Conservation (phyloP, 805 yeast genomes). For the Dipodascus albidus region DNA sequence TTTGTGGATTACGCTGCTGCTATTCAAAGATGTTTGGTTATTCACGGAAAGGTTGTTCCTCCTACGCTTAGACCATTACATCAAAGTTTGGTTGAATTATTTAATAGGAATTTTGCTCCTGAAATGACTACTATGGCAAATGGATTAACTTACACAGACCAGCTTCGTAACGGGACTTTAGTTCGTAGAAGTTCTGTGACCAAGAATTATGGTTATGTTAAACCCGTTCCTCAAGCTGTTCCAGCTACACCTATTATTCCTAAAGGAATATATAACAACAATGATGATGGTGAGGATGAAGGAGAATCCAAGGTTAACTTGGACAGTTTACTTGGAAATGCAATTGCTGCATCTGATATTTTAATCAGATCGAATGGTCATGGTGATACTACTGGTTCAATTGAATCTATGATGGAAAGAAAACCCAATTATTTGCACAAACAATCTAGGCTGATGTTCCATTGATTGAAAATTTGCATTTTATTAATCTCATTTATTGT, state of each 20-base stretch:
- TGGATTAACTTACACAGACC: background rate
- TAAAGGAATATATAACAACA: background rate
- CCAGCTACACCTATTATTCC: background rate
- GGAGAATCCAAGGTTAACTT: background rate
- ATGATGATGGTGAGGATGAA: background rate
- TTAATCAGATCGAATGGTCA: background rate
- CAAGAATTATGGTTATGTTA: background rate
- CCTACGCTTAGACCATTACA: slow-evolving; percentile 49
- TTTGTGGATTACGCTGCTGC: slow-evolving; percentile 61
- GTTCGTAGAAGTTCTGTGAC: slow-evolving; percentile 2
- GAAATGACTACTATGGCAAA: slow-evolving; percentile 35
- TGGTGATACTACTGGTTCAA: background rate
- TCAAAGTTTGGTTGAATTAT: slow-evolving; percentile 50
- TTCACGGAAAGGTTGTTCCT: slow-evolving; percentile 59
- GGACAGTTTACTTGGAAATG: slow-evolving; percentile 4
- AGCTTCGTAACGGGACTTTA: background rate
- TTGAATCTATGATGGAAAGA: background rate
- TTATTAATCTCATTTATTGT: too few relatives aligned
- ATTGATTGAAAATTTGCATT: background rate
- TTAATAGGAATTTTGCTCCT: slow-evolving; percentile 50
- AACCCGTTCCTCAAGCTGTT: background rate
- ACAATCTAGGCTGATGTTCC: background rate
- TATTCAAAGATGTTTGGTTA: slow-evolving; percentile 49
- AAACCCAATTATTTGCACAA: background rate
- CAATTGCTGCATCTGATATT: slow-evolving; percentile 21